Evolutionary conservation across 495 filamentous ascomycete species (phyloP), one percentile per base, ranked within the genome.

Genomic region (Venustampulla echinocandica): DNA sequence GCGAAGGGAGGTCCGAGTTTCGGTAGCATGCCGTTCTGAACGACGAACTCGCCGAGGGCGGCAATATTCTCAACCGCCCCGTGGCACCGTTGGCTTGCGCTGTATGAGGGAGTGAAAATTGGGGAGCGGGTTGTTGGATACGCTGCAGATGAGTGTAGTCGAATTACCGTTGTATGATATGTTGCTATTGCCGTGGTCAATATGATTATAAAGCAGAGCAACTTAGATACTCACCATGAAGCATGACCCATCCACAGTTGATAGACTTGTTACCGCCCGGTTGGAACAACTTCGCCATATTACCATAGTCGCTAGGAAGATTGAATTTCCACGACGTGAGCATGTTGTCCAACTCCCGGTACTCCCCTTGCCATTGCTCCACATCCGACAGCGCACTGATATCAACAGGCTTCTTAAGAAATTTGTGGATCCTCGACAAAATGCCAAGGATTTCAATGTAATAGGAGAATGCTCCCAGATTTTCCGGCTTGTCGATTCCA

Each of bases 91-190:
- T 93, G 86, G 38, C 77, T 80, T 7, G 88, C 88, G 49, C 77
- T 82, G 63, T 83, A 90, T 4, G 84, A 90, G 1, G 87, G 84
- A 0, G 82, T 85, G 66, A 94, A 95, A 42, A 92, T 87, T 27
- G 81, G 81, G 7, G 85, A 90, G 18, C 85, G 71, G 11, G 82
- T 88, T 14, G 87, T 90, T 18, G 88, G 88, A 60, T 95, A 95
- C 3, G 87, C 88, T 2, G 88, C 87, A 3, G 85, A 90, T n/a
- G 88, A 92, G 67, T 94, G 87, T 10, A 95, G 73, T 14, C 88
- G 79, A 52, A 95, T 93, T 7, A 93, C 79, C 47, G 87, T 81
- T 3, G 85, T 90, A 58, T 69, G 63, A 49, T 63, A 68, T 15
- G 56, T 59, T 10, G 56, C 55, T 57, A 20, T 13, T 14, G 15